A percentile compares a stretch with the other conserved stretches of the same genome.
Conservation (phyloP, 2,329 filamentous ascomycete genomes). For the Phoma sp. region DNA sequence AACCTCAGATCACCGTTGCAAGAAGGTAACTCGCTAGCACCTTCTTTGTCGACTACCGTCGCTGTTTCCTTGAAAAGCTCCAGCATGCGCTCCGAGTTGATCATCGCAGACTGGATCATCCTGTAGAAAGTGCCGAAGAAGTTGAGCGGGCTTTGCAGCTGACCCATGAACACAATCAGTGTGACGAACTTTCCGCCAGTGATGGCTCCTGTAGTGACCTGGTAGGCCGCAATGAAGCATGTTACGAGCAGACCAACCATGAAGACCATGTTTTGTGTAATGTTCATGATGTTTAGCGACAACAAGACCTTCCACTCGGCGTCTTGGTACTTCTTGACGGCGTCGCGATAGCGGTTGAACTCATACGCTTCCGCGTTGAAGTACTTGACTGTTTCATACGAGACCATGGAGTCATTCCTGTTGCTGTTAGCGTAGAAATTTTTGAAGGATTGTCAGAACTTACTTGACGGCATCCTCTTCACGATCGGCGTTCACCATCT, state of each 20-base stretch:
- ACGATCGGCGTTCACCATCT: conserved; percentile 93
- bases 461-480: conserved; percentile 95
- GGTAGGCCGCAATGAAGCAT: conserved; percentile 73
- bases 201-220: conserved; percentile 68
- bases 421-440: conserved; percentile 28
- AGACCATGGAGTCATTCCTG: conserved; percentile 93
- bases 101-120: conserved; percentile 95
- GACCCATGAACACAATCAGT: conserved; percentile 76
- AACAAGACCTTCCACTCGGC: conserved; percentile 65
- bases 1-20: conserved; percentile 87
- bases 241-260: conserved; percentile 71
- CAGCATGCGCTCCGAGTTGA: conserved; percentile 92
- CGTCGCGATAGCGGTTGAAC: conserved; percentile 63
- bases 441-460: conserved; percentile 48
- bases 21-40: conserved; percentile 66
- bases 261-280: conserved; percentile 70
- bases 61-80: conserved; percentile 97
- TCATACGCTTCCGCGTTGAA: conserved; percentile 69
- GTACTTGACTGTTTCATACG: conserved; percentile 83
- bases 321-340: conserved; percentile 64
- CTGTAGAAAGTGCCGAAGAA: conserved; percentile 94
- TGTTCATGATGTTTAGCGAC: conserved; percentile 66
- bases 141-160: conserved; percentile 73
- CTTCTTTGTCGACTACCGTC: conserved; percentile 80
- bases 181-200: conserved; percentile 74